These are phyloP conservation scores for Blastocystis sp. DNA, from an alignment of 352 stramenopile species.

Conservation along the genomic window DNA sequence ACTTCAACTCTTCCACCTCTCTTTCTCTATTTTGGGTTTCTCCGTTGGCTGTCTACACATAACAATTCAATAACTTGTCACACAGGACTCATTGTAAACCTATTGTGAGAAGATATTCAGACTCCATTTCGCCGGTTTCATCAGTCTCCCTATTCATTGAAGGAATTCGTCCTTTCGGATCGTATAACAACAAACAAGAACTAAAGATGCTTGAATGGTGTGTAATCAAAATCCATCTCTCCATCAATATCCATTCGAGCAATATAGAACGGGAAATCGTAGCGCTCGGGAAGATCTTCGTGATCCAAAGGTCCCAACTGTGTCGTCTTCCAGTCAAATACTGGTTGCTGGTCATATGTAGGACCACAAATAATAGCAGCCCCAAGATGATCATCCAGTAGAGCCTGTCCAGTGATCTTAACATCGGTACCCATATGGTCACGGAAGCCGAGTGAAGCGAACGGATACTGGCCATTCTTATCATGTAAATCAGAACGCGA, in stretches of 20 bases:
- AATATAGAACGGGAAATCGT: slow-evolving; percentile 64
- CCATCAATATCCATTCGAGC: slow-evolving; percentile 55
- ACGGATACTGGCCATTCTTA: slow-evolving; percentile 64
- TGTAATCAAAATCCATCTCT: slow-evolving; percentile 59
- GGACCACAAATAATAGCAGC: slow-evolving; percentile 65
- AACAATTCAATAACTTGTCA: no score
- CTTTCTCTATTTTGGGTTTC: background rate
- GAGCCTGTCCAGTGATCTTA: slow-evolving; percentile 66
- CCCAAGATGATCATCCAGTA: slow-evolving; percentile 63
- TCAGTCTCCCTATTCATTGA: no score
- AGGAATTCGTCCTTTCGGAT: background rate
- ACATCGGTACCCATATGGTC: slow-evolving; percentile 70
- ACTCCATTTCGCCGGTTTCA: background rate
- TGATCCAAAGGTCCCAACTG: slow-evolving; percentile 23
- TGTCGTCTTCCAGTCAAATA: slow-evolving; percentile 70
- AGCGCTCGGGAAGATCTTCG: slow-evolving; percentile 47
- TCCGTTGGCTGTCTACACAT: background rate
- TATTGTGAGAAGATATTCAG: no score
- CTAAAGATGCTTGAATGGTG: slow-evolving; percentile 37
- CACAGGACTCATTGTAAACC: no score
- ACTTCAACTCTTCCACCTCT: slow-evolving; percentile 41
- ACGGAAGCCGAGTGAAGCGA: slow-evolving; percentile 68
- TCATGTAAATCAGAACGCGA: slow-evolving; percentile 28
- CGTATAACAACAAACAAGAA: slow-evolving; percentile 23
- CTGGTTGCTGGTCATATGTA: slow-evolving; percentile 69